Base-by-base conservation (phyloP, 371 early-diverging fungal species). In the Coemansia sp. region DNA sequence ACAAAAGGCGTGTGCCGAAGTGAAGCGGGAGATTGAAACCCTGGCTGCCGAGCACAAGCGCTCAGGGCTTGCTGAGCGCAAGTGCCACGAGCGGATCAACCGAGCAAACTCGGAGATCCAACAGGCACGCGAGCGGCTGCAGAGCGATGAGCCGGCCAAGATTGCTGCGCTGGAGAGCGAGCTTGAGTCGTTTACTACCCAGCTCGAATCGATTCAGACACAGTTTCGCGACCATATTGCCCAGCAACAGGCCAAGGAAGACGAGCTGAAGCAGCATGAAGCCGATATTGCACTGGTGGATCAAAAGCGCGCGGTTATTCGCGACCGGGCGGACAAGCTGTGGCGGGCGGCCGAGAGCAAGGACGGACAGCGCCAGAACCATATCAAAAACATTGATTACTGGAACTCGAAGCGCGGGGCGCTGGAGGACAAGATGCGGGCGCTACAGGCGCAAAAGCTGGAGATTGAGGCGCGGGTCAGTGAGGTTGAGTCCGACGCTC, bases 121-220 rank as follows among this genome's bases (percentile, higher is more conserved):
- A 36, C 67, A 74, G 54, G 53, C 77, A 29, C 68, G 82, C 36
- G 84, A 86, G 9, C 66, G 71, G 1, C 58, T 87, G 34, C 77
- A 81, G 77, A 87, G 88, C 62, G 82, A 86, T 33, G 87, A 88
- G 56, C 88, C 91, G 6, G 81, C 82, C 10, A 83, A 86, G 65
- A 78, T 90, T 37, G 78, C 80, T 0, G 80, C 83, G 8, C 79
- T 83, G 52, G 60, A 62, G 47, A 40, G 62, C 48, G 69, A 74
- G 59, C 68, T 62, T 16, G 58, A 82, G 76, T 68, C 69, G 54
- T 64, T 80, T 33, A 76, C 81, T 3, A 49, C 56, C 10, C 78
- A 81, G 69, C 78, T 85, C 32, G 80, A 80, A 55, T 58, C 72
- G 58, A 69, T 82, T 36, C 64, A 76, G 39, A 61, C 69, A 9